Base-by-base conservation (phyloP, 2,329 filamentous ascomycete genomes). In the Beauveria sp. region DNA sequence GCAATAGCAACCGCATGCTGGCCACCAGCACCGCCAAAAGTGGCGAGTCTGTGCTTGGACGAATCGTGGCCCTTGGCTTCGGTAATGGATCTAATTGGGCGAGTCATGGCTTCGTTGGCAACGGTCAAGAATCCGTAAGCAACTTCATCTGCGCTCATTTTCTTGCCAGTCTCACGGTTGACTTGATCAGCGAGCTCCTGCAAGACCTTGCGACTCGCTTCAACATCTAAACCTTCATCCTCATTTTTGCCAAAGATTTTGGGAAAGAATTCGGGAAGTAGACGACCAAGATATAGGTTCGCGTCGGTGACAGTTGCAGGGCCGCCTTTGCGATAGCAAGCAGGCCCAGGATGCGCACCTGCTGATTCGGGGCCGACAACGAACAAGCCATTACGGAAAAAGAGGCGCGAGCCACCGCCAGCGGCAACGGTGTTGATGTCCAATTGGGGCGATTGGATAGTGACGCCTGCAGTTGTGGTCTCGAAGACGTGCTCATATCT, bases 391-490 rank as follows among this genome's bases (percentile, higher is more conserved):
- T 96, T 96, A 64, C 84, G 86, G 82, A 91, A 96, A 74, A 96
- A 94, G 3, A 97, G 79, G 34, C 88, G 81, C 0, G 89, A 93
- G 7, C 91, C 91, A 64, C 92, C 92, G 52, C 92, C 92, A 3
- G 92, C 92, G 6, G 92, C 92, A 1, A 97, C 92, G 0, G 92
- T 97, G 73, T 96, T 96, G 76, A 96, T 96, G 69, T 96, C 92
- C 0, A 96, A 81, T 69, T 96, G 92, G 0, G 92, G 92, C 1
- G 90, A 92, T 68, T 96, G 92, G 30, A 96, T 94, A 0, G 92
- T 93, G 1, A 96, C 90, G n/a, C 92, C 92, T 0, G 92, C 92
- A 1, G 91, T 96, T 0, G 91, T 96, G 0, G 92, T 96, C 74
- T 96, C 92, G 66, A 96, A 96, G 0, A 96, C 91, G 68, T 97